Percentiles rank a stretch among this genome's conserved stretches.
Conservation (phyloP, 2,329 filamentous ascomycete species). For the Ceratocystis papillata region DNA sequence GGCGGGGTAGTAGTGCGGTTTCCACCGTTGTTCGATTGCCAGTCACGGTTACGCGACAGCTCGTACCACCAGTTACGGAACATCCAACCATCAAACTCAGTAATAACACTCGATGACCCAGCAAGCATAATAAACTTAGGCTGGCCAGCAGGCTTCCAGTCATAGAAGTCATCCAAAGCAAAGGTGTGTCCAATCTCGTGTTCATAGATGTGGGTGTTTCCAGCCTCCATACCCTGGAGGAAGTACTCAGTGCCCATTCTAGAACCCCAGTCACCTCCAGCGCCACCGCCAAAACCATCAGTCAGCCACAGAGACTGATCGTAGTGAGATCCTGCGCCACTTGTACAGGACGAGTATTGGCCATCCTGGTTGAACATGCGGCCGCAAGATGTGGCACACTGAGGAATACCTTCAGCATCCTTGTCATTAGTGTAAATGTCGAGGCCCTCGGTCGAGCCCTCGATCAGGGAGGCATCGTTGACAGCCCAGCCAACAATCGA, state of each 20-base stretch:
- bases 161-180: slow-evolving; percentile 35
- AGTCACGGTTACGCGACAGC: slow-evolving; percentile 30
- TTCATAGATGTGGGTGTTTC: slow-evolving; percentile 37
- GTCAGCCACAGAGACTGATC: slow-evolving; percentile 41
- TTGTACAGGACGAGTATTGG: slow-evolving; percentile 35
- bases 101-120: slow-evolving; percentile 35
- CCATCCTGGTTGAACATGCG: slow-evolving; percentile 37
- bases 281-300: slow-evolving; percentile 36
- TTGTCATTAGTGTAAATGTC: slow-evolving; percentile 35
- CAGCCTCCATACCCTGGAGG: slow-evolving; percentile 31
- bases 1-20: neutral
- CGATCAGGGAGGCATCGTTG: slow-evolving; percentile 31
- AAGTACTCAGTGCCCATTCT: slow-evolving; percentile 37
- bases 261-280: slow-evolving; percentile 41
- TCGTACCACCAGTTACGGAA: slow-evolving; percentile 38
- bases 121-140: slow-evolving; percentile 39
- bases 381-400: slow-evolving; percentile 36
- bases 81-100: slow-evolving; percentile 43
- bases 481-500: slow-evolving; percentile 38
- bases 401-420: slow-evolving; percentile 34
- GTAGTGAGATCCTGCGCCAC: slow-evolving; percentile 35
- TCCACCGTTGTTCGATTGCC: slow-evolving; percentile 25
- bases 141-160: slow-evolving; percentile 37
- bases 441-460: slow-evolving; percentile 33
- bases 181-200: slow-evolving; percentile 40